Evolutionary conservation across 177 flowering plant species (phyloP), one percentile per base, ranked within the genome.

Genomic region (Telopea speciosissima): DNA sequence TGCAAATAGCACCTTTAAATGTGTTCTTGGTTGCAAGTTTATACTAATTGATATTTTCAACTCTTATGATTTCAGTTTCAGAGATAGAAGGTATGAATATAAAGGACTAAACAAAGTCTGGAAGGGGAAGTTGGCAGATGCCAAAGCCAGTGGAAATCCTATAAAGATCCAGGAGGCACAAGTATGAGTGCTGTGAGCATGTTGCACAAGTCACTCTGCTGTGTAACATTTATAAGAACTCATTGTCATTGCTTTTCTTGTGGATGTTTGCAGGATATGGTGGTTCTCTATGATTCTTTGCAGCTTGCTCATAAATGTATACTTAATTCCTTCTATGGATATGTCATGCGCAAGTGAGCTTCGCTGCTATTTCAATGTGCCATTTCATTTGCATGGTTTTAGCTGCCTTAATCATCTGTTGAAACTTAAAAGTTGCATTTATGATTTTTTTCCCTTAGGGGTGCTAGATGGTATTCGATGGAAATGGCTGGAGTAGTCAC

Each of bases 401-500:
- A 31, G 16, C 19, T 16, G 16, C 26, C 56, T 23, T 66, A 9
- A 26, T 75, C 44, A 16, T 71, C 31, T 31, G 64, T 23, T 24
- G 52, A 62, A 49, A 24, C 1, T 54, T 67, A 62, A 52, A 49
- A 24, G 4, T 54, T 67, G 19, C 19, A 24, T 33, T 61, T 66
- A 10, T 70, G 44, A 33, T 76, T 75, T 63, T 22, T 62, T 74
- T 62, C 40, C 7, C 40, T 36, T 72, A 95, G 99, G 83, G 99
- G 99, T 76, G 99, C 99, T 73, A 88, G 99, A 81, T 96, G 99
- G 99, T 96, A 91, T 73, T 96, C 99, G n/a, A 96, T 96, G 99
- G 99, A 96, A 86, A 96, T 96, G 99, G 99, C 99, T 77, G 99
- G 99, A 69, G 97, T 93, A 31, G 99, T 96, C 67, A 96, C 99